phyloP scores from a whole-genome alignment of 441 rosid genomes.

The Arabidopsis hybrid region DNA sequence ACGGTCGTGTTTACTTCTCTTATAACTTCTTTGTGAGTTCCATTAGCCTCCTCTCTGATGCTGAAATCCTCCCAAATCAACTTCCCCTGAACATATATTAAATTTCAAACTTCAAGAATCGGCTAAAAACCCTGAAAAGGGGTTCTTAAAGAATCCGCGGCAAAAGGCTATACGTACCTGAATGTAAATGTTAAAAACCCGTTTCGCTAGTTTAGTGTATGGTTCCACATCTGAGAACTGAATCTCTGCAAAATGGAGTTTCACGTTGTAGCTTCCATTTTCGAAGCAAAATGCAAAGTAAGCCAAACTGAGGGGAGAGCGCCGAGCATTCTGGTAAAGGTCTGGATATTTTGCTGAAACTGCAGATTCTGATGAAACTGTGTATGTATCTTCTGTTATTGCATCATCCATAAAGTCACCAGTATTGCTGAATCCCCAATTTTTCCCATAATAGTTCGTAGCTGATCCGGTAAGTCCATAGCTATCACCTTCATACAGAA shows the following conservation, averaged over 20 bases:
- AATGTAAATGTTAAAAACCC: constrained; percentile 58
- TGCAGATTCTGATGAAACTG: constrained; percentile 18
- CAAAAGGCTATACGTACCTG: constrained; percentile 47
- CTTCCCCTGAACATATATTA: constrained; percentile 44
- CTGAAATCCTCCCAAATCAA: constrained; percentile 48
- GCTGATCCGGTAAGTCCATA: constrained; percentile 32
- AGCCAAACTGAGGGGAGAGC: constrained; percentile 52
- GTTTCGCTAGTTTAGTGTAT: constrained; percentile 49
- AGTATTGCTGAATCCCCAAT: constrained; percentile 63
- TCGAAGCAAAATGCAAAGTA: constrained; percentile 56
- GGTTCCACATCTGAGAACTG: constrained; percentile 48
- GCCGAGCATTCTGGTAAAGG: constrained; percentile 50
- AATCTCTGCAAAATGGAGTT: constrained; percentile 61
- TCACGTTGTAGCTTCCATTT: constrained; percentile 54
- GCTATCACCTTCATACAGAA: constrained; percentile 50
- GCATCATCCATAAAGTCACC: constrained; percentile 58
- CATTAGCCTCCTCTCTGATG: constrained; percentile 51
- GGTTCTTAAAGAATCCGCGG: constrained; percentile 2
- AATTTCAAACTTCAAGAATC: background rate
- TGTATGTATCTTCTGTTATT: constrained; percentile 1
- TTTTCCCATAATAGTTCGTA: background rate
- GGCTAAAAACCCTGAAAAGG: background rate
- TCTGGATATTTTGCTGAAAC: constrained; percentile 31
- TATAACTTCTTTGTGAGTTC: constrained; percentile 44
- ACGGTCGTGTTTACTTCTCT: constrained; percentile 41